Conservation (phyloP, 2,329 filamentous ascomycete genomes). For the Chrysosphaeria jannelii region DNA sequence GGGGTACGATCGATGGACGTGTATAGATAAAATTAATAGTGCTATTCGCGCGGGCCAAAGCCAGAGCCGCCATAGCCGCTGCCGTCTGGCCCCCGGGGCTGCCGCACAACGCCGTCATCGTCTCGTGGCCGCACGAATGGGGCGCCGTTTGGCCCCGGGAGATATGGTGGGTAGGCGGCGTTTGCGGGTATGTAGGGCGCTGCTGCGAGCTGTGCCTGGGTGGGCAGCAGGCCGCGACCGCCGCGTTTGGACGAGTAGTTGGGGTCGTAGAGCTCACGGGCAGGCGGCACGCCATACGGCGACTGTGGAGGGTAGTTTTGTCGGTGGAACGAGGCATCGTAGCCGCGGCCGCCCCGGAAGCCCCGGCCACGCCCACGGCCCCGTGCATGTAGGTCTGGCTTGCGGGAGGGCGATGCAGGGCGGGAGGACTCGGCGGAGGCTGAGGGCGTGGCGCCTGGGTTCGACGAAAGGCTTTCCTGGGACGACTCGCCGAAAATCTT, state of each 20-base stretch:
- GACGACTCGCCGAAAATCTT: conserved; percentile 41
- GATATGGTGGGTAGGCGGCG: conserved; percentile 5
- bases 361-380: conserved; percentile 17
- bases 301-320: too few species aligned
- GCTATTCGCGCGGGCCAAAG: conserved; percentile 36
- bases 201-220: conserved; percentile 8
- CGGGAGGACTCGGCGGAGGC: conserved; percentile 1
- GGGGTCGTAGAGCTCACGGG: conserved; percentile 48
- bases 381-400: too few species aligned
- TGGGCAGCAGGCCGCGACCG: conserved; percentile 10
- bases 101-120: conserved; percentile 37
- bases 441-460: conserved; percentile 2
- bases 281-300: too few species aligned
- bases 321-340: conserved; percentile 4
- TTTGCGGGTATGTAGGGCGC: neutral
- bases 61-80: conserved; percentile 52
- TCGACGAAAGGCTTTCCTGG: conserved; percentile 3
- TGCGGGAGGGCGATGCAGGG: conserved; percentile 2
- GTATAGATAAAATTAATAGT: too few species aligned
- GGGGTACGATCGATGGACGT: too few species aligned
- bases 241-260: conserved; percentile 31
- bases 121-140: conserved; percentile 17
- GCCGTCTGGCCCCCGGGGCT: conserved; percentile 49
- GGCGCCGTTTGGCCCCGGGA: conserved; percentile 13
- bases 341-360: conserved; percentile 12